These are phyloP conservation scores for Pythium aphanidermatum DNA, from an alignment of 352 stramenopile species.

Conservation along the genomic window DNA sequence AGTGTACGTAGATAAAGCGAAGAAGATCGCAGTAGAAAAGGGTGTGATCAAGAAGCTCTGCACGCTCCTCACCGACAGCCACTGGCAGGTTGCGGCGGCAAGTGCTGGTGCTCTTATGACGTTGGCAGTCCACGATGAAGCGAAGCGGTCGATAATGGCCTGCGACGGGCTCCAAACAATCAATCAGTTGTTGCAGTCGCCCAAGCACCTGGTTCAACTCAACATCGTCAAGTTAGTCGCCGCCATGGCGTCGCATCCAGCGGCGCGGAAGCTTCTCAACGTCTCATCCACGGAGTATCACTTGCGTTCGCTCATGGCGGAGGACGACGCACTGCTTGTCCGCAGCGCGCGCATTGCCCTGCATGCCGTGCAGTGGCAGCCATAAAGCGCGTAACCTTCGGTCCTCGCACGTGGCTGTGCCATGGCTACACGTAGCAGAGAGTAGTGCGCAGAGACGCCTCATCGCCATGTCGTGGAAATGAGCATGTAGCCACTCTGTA, in stretches of 20 bases:
- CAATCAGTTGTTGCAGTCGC: slow-evolving; percentile 59
- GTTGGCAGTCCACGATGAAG: slow-evolving; percentile 55
- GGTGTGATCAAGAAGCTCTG: slow-evolving; percentile 53
- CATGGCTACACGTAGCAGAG: too few relatives aligned
- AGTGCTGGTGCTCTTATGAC: slow-evolving; percentile 60
- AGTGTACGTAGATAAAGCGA: slow-evolving; percentile 52
- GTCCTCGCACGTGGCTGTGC: too few relatives aligned
- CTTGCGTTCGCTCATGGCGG: slow-evolving; percentile 32
- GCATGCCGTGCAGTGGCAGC: slow-evolving; percentile 51
- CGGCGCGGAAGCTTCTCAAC: slow-evolving; percentile 40
- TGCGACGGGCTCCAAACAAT: slow-evolving; percentile 36
- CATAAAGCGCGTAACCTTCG: too few relatives aligned
- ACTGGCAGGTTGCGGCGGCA: slow-evolving; percentile 47
- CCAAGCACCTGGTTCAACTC: slow-evolving; percentile 49
- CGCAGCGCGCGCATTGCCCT: slow-evolving; percentile 52
- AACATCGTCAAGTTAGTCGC: slow-evolving; percentile 62
- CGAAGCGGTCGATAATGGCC: slow-evolving; percentile 57
- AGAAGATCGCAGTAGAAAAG: slow-evolving; percentile 44
- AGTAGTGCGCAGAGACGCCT: too few relatives aligned
- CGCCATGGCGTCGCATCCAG: slow-evolving; percentile 49
- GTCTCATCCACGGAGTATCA: slow-evolving; percentile 44
- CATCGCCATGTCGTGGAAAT: not conserved
- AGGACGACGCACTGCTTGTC: slow-evolving; percentile 39
- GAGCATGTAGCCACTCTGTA: slow-evolving; percentile 8
- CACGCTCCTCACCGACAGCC: slow-evolving; percentile 40